phyloP scores from a whole-genome alignment of 2,329 filamentous ascomycete genomes.

The Claviceps pazoutovae region DNA sequence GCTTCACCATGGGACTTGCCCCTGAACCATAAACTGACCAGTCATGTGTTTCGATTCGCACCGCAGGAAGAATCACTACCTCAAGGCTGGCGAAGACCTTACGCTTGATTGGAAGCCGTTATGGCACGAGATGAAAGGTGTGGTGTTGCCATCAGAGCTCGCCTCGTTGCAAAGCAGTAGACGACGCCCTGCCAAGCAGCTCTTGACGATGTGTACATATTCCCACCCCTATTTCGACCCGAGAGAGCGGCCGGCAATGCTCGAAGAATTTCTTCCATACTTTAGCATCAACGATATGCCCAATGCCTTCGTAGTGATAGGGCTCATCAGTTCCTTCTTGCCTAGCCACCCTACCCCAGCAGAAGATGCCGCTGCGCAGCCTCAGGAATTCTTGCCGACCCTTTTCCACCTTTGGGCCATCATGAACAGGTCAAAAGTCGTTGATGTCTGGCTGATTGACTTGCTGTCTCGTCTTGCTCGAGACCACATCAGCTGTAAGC shows the following conservation, averaged over 20 bases:
- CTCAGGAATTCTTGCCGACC: conserved; percentile 78
- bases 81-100: conserved; percentile 82
- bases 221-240: conserved; percentile 89
- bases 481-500: conserved; percentile 61
- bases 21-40: background rate
- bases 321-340: conserved; percentile 72
- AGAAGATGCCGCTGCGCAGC: conserved; percentile 61
- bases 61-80: conserved; percentile 78
- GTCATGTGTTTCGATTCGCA: background rate
- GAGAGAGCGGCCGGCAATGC: conserved; percentile 64
- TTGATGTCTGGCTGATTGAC: conserved; percentile 81
- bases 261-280: conserved; percentile 68
- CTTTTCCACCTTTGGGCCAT: conserved; percentile 96
- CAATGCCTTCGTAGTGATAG: conserved; percentile 84
- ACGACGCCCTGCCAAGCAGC: conserved; percentile 43
- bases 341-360: conserved; percentile 69
- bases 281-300: conserved; percentile 91
- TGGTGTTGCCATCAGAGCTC: conserved; percentile 76
- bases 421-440: conserved; percentile 73
- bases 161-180: conserved; percentile 47
- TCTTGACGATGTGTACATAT: conserved; percentile 83
- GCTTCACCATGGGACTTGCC: background rate
- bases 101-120: conserved; percentile 83
- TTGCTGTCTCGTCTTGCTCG: conserved; percentile 75
- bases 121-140: conserved; percentile 81